Percentiles rank a stretch among this genome's conserved stretches.
Evolutionary conservation across 129 eudicot genomes (phyloP).

Genomic region (Ambrosia trifida): DNA sequence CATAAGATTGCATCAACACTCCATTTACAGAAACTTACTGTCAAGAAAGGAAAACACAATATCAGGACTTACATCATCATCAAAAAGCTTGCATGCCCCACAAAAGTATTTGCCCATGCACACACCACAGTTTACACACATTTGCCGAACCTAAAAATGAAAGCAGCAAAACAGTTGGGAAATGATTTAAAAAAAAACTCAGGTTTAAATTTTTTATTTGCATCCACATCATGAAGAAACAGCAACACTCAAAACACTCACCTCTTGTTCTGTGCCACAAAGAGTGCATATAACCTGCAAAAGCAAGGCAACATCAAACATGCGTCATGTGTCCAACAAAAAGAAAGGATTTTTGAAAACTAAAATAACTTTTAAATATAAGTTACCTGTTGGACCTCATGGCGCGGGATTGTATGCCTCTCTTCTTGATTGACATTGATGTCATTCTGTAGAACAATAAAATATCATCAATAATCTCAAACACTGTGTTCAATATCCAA

Average conservation of each 20-base stretch:
- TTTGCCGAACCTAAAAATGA: conserved; percentile 62
- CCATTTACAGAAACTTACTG: not conserved
- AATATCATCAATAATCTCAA: conserved; percentile 5
- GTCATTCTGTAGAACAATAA: conserved; percentile 55
- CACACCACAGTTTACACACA: conserved; percentile 82
- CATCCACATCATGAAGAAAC: not conserved
- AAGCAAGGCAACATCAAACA: conserved; percentile 20
- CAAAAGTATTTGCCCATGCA: conserved; percentile 91
- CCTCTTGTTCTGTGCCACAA: conserved; percentile 93
- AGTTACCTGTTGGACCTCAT: conserved; percentile 59
- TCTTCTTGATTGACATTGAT: conserved; percentile 48
- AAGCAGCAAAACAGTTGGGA: conserved; percentile 6
- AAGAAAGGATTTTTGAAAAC: not conserved
- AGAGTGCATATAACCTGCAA: conserved; percentile 83
- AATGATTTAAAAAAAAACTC: not conserved
- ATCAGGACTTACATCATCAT: conserved; percentile 68
- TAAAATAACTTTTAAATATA: not conserved
- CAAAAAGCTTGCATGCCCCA: conserved; percentile 67
- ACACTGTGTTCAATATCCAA: not conserved
- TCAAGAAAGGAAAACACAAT: not conserved
- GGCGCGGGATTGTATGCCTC: conserved; percentile 78
- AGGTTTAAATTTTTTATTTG: not conserved
- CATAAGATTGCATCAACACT: not conserved
- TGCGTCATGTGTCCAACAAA: not conserved
- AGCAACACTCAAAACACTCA: conserved; percentile 28